Evolutionary conservation across 331 rosid species (phyloP).

Genomic region (Prunus yedoensis): DNA sequence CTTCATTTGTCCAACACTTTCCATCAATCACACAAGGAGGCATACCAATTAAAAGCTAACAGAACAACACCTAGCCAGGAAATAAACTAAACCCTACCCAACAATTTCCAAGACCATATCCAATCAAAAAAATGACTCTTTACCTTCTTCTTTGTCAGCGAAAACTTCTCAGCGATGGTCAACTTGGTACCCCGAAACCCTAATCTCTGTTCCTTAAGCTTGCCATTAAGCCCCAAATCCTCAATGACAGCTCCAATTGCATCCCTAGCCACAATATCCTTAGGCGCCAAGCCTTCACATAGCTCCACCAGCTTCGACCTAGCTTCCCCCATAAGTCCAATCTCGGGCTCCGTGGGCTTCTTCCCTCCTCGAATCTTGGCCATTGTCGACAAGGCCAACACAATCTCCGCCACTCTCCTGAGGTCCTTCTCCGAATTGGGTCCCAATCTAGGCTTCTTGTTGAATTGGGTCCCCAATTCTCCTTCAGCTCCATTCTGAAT

Average conservation of each 20-base stretch:
- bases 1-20: neutral
- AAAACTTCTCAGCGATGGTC: constrained; percentile 67
- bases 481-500: constrained; percentile 32
- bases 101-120: too few relatives aligned
- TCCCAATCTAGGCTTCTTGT: constrained; percentile 57
- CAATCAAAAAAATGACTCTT: constrained; percentile 6
- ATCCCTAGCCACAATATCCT: constrained; percentile 66
- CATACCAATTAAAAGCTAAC: neutral
- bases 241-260: constrained; percentile 67
- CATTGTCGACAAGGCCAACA: constrained; percentile 79
- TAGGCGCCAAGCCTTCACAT: constrained; percentile 69
- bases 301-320: constrained; percentile 59
- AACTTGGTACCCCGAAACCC: constrained; percentile 74
- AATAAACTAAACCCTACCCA: neutral
- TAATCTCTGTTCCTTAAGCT: constrained; percentile 64
- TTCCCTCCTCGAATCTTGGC: constrained; percentile 69
- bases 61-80: neutral
- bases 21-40: neutral
- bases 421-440: constrained; percentile 26
- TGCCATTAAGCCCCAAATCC: constrained; percentile 68
- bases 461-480: constrained; percentile 32
- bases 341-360: constrained; percentile 67
- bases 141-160: constrained; percentile 66
- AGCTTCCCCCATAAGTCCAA: constrained; percentile 82
- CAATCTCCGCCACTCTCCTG: constrained; percentile 92